Percentiles rank a stretch among this genome's conserved stretches.
phyloP scores from a whole-genome alignment of 805 yeast species.

The Wickerhamiella azyma region DNA sequence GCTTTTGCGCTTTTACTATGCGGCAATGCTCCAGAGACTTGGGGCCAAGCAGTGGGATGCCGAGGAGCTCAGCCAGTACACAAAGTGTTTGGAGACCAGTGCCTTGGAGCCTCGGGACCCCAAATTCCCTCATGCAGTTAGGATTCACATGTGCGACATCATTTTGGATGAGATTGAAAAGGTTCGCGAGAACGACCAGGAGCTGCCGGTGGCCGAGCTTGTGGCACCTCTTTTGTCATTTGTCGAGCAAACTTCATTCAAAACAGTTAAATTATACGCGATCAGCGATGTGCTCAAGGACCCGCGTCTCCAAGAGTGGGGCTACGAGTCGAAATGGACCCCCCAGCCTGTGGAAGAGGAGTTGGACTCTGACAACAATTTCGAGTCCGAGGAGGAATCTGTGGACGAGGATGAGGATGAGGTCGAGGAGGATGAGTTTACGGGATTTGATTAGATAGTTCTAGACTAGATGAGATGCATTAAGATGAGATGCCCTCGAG shows the following conservation, averaged over 20 bases:
- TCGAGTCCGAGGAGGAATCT: slow-evolving; percentile 22
- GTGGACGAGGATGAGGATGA: slow-evolving; percentile 18
- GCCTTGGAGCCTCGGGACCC: slow-evolving; percentile 37
- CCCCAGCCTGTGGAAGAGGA: slow-evolving; percentile 14
- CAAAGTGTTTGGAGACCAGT: slow-evolving; percentile 27
- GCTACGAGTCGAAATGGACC: slow-evolving; percentile 20
- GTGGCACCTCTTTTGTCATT: slow-evolving; percentile 49
- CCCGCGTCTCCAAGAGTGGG: slow-evolving; percentile 52
- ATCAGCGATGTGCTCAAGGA: slow-evolving; percentile 55
- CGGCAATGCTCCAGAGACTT: slow-evolving; percentile 49
- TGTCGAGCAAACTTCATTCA: slow-evolving; percentile 35
- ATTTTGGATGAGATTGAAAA: slow-evolving; percentile 72
- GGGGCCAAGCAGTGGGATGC: slow-evolving; percentile 41
- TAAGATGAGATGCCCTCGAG: too few species aligned
- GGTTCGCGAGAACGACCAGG: slow-evolving; percentile 37
- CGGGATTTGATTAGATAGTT: slow-evolving; percentile 21
- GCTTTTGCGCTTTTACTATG: slow-evolving; percentile 62
- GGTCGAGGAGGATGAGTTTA: slow-evolving; percentile 3
- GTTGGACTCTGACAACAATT: slow-evolving; percentile 15
- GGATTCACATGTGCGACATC: slow-evolving; percentile 76
- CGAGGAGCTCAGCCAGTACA: slow-evolving; percentile 33
- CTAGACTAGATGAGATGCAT: not conserved
- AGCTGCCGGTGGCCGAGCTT: slow-evolving; percentile 41
- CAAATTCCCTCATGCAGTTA: slow-evolving; percentile 56
- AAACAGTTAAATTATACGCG: slow-evolving; percentile 52